A percentile compares a stretch with the other conserved stretches of the same genome.
phyloP scores from a whole-genome alignment of 2,329 filamentous ascomycete species.

The Fusarium sp. region DNA sequence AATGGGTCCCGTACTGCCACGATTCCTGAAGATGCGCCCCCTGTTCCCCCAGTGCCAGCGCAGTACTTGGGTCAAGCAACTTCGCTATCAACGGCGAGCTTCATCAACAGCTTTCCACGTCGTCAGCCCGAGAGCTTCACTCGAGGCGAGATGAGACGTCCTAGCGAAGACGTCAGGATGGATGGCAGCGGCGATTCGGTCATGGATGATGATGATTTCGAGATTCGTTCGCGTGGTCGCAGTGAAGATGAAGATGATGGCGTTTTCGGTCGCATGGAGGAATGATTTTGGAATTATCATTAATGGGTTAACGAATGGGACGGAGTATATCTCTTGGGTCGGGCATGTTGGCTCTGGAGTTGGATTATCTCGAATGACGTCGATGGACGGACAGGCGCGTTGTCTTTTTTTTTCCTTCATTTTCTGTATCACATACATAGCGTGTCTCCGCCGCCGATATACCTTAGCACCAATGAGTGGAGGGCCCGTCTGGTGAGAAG shows the following conservation, averaged over 20 bases:
- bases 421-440: constrained; percentile 63
- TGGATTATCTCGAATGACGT: constrained; percentile 52
- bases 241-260: constrained; percentile 94
- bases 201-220: constrained; percentile 75
- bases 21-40: constrained; percentile 80
- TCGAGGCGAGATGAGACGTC: constrained; percentile 65
- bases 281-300: constrained; percentile 63
- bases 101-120: constrained; percentile 73
- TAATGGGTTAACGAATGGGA: constrained; percentile 45
- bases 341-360: constrained; percentile 51
- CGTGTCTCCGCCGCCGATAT: constrained; percentile 69
- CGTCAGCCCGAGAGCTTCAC: constrained; percentile 75
- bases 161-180: constrained; percentile 73
- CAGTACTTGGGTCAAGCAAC: constrained; percentile 77
- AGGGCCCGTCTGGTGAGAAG: constrained; percentile 54
- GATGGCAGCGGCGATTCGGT: constrained; percentile 74
- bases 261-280: constrained; percentile 97
- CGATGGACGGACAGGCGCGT: constrained; percentile 52
- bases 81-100: constrained; percentile 69
- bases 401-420: constrained; percentile 58
- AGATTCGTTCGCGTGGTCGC: constrained; percentile 70
- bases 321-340: constrained; percentile 48
- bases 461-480: constrained; percentile 77
- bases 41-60: constrained; percentile 87
- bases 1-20: constrained; percentile 73